phyloP scores from a whole-genome alignment of 2,329 filamentous ascomycete genomes.

The Phyllosticta ampelicida region DNA sequence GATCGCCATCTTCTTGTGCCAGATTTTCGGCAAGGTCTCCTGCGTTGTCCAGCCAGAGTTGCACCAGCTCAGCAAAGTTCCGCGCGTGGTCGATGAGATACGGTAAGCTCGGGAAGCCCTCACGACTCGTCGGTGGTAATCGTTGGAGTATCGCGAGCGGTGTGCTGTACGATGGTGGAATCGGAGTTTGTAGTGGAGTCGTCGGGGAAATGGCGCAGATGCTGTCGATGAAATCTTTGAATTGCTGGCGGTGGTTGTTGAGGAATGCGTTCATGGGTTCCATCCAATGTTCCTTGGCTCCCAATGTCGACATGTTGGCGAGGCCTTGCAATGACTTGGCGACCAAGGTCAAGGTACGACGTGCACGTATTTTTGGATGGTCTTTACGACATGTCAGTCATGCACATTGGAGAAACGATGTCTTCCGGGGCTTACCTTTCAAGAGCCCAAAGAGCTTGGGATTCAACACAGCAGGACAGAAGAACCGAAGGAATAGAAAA shows the following conservation, averaged over 20 bases:
- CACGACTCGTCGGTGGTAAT: constrained; percentile 66
- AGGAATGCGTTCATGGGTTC: constrained; percentile 94
- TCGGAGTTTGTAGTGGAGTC: constrained; percentile 42
- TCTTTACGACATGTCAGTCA: constrained; percentile 39
- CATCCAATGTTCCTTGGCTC: constrained; percentile 97
- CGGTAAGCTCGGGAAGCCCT: constrained; percentile 86
- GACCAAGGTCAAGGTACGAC: constrained; percentile 81
- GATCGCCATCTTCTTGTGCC: constrained; percentile 32
- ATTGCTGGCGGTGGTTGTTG: constrained; percentile 59
- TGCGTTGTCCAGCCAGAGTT: constrained; percentile 59
- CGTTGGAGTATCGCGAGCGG: constrained; percentile 82
- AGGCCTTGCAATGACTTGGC: constrained; percentile 86
- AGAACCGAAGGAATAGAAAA: constrained; percentile 88
- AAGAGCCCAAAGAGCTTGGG: constrained; percentile 86
- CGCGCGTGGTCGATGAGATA: constrained; percentile 85
- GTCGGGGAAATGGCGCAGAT: constrained; percentile 75
- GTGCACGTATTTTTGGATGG: constrained; percentile 70
- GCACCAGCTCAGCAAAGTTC: constrained; percentile 73
- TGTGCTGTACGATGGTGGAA: constrained; percentile 82
- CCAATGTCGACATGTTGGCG: constrained; percentile 82
- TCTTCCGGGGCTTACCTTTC: constrained; percentile 39
- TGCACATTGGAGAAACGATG: neutral
- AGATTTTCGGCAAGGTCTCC: constrained; percentile 27
- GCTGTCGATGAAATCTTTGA: constrained; percentile 78
- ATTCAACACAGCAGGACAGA: constrained; percentile 91